Evolutionary conservation across 768 basidiomycete species (phyloP).

Genomic region (Pluteus cervinus): DNA sequence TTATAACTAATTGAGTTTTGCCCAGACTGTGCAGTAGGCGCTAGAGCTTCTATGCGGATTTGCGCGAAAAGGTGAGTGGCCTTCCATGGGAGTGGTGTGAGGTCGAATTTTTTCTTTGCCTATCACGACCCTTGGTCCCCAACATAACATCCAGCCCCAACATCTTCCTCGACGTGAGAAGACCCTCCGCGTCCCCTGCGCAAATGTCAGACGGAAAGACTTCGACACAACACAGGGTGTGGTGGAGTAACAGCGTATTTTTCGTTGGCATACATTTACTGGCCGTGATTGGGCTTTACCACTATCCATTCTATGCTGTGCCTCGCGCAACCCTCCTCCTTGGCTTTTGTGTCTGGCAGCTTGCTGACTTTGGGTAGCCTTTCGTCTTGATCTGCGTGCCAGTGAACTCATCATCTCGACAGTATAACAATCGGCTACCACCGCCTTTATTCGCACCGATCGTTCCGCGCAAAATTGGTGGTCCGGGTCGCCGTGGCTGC

Average conservation of each 20-base stretch:
- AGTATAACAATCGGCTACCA: constrained; percentile 78
- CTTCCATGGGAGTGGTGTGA: no score
- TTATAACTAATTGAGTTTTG: no score
- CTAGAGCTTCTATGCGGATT: no score
- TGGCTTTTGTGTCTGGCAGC: constrained; percentile 59
- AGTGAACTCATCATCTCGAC: constrained; percentile 3
- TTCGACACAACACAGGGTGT: constrained; percentile 30
- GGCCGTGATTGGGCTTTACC: constrained; percentile 45
- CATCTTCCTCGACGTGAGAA: no score
- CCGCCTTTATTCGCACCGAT: constrained; percentile 70
- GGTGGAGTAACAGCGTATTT: constrained; percentile 61
- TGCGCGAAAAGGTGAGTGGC: no score
- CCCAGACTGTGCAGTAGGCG: no score
- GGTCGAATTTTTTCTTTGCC: no score
- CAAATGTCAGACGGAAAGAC: no score
- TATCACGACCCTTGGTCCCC: no score
- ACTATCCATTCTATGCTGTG: constrained; percentile 39
- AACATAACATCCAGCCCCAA: no score
- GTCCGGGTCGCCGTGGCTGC: constrained; percentile 56
- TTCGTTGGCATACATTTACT: constrained; percentile 53
- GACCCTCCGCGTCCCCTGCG: no score
- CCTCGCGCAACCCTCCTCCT: constrained; percentile 42
- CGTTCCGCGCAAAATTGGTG: constrained; percentile 52
- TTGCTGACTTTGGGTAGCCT: constrained; percentile 63
- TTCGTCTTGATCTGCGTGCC: neutral